These are phyloP conservation scores for Blastobotrys muscicola DNA, from an alignment of 805 yeast species.

Conservation along the genomic window DNA sequence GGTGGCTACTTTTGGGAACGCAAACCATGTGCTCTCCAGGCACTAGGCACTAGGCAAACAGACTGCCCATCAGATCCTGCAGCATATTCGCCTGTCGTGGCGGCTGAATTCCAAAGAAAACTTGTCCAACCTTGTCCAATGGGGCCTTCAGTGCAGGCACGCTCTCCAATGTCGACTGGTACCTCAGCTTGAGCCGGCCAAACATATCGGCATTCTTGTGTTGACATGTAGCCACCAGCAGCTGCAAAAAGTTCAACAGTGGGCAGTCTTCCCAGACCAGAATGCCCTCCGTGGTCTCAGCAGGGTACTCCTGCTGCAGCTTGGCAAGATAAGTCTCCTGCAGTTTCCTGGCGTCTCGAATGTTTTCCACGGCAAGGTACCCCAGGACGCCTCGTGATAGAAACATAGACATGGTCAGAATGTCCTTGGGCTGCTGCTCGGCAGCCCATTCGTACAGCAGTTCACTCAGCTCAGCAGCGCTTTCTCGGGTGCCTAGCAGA, in stretches of 20 bases:
- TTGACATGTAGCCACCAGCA: constrained; percentile 52
- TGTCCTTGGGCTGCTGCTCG: constrained; percentile 20
- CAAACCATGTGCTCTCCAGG: no score
- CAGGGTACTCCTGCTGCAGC: constrained; percentile 16
- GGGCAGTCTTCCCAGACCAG: constrained; percentile 34
- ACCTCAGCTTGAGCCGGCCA: constrained; percentile 42
- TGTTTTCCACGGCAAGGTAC: constrained; percentile 58
- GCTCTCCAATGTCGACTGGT: constrained; percentile 28
- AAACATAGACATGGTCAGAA: constrained; percentile 26
- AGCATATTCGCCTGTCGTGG: constrained; percentile 47
- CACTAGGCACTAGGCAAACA: constrained; percentile 36
- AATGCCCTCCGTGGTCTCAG: constrained; percentile 28
- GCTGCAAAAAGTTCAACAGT: constrained; percentile 58
- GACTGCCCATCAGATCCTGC: constrained; percentile 69
- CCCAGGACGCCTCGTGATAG: constrained; percentile 60
- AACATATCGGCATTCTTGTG: constrained; percentile 45
- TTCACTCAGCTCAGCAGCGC: constrained; percentile 34
- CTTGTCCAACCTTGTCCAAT: constrained; percentile 48
- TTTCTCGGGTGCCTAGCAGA: constrained; percentile 52
- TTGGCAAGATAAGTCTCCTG: constrained; percentile 29
- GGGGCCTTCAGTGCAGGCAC: constrained; percentile 35
- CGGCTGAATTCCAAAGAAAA: constrained; percentile 50
- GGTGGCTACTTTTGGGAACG: background rate
- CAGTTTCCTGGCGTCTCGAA: constrained; percentile 46
- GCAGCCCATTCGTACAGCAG: constrained; percentile 43